These are phyloP conservation scores for Eutypella sp. DNA, from an alignment of 2,329 filamentous ascomycete genomes.

Conservation along the genomic window DNA sequence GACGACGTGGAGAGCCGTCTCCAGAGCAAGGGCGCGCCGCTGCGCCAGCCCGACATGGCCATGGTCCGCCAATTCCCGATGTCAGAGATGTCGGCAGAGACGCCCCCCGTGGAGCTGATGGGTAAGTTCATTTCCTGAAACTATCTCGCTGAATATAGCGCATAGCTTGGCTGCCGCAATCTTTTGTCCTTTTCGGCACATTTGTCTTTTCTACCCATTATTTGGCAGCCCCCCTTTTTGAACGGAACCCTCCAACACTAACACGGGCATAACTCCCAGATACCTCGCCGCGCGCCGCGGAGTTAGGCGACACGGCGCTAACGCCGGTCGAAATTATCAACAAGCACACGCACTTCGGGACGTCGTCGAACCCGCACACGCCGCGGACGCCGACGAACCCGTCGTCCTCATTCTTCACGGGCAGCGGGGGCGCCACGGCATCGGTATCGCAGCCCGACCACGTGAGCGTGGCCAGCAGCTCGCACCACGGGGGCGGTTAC, in stretches of 20 bases:
- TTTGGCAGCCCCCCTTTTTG: not conserved
- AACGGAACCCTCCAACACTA: slow-evolving; percentile 1
- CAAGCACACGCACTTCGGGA: slow-evolving; percentile 28
- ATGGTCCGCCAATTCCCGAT: slow-evolving; percentile 11
- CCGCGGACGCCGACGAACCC: slow-evolving; percentile 23
- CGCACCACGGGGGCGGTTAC: slow-evolving; percentile 3
- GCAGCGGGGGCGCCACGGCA: slow-evolving; percentile 9
- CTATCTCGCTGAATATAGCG: too few species aligned
- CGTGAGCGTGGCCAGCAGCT: slow-evolving; percentile 23
- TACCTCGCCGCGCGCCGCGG: slow-evolving; percentile 37
- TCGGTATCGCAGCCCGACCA: slow-evolving; percentile 22
- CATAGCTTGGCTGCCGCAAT: too few species aligned
- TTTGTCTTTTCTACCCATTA: not conserved
- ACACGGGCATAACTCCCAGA: slow-evolving; percentile 28
- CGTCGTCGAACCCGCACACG: slow-evolving; percentile 12
- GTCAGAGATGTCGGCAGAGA: slow-evolving; percentile 26
- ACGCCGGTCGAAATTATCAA: slow-evolving; percentile 36
- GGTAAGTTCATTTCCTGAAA: too few species aligned
- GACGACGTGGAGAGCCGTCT: slow-evolving; percentile 35
- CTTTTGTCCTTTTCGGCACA: too few species aligned
- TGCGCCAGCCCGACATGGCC: slow-evolving; percentile 10
- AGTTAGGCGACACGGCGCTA: slow-evolving; percentile 41
- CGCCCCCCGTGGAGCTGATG: slow-evolving; percentile 40
- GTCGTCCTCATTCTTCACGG: slow-evolving; percentile 18
- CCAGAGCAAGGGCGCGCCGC: slow-evolving; percentile 14